Evolutionary conservation across 1,139 yeast genomes (phyloP).

Genomic region (Wickerhamiella infanticola): DNA sequence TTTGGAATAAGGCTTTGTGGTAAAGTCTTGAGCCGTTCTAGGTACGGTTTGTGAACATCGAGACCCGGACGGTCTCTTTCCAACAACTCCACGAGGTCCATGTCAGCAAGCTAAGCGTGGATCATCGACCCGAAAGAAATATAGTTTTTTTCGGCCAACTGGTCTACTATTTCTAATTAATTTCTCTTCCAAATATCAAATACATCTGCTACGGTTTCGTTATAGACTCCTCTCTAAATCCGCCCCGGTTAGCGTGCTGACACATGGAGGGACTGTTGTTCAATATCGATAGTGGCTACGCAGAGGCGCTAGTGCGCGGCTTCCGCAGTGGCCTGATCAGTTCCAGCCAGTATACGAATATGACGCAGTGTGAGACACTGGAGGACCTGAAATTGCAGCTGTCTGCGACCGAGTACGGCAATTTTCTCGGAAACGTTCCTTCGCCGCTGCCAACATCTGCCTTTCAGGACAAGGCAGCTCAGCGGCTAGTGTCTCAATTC

Average conservation of each 20-base stretch:
- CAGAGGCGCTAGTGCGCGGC: constrained; percentile 92
- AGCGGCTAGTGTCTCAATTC: constrained; percentile 68
- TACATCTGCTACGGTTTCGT: background rate
- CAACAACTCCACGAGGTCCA: constrained; percentile 2
- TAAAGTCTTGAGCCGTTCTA: constrained; percentile 9
- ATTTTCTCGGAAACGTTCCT: constrained; percentile 68
- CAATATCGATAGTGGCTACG: constrained; percentile 74
- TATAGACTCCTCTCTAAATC: background rate
- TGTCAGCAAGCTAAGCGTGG: background rate
- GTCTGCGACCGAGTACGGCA: constrained; percentile 91
- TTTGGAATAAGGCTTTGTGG: constrained; percentile 10
- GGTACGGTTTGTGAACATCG: constrained; percentile 10
- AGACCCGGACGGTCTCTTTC: constrained; percentile 1
- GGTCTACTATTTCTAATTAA: background rate
- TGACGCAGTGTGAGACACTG: constrained; percentile 89
- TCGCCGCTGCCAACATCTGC: constrained; percentile 70
- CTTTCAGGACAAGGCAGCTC: constrained; percentile 64
- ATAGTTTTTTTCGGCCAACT: background rate
- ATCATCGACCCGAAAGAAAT: background rate
- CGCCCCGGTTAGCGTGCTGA: constrained; percentile 2
- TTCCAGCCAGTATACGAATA: constrained; percentile 66
- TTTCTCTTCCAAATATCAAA: background rate
- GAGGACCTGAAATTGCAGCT: constrained; percentile 90
- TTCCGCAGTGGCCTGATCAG: constrained; percentile 73
- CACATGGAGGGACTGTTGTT: constrained; percentile 76